Evolutionary conservation across 495 filamentous ascomycete species (phyloP), one percentile per base, ranked within the genome.

Genomic region (Neurospora terricola): DNA sequence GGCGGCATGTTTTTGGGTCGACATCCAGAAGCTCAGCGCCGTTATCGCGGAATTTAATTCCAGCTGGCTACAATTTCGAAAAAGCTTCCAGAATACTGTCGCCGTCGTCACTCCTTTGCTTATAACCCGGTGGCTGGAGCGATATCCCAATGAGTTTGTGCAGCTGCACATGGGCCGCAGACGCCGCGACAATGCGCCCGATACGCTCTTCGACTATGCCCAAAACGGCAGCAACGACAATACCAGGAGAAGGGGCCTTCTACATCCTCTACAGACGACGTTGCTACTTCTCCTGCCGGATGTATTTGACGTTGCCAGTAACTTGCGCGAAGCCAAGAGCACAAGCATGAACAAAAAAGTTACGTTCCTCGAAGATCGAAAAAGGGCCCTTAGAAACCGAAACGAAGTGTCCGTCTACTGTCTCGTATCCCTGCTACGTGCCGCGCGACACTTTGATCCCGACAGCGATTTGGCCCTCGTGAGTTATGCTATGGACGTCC

Each of bases 201-300:
- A 91, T 75, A 88, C 87, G 4, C 83, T 91, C 10, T 90, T 90
- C 69, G 89, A 91, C 71, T 90, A 90, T 84, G 84, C 88, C 2
- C 83, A 85, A 48, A 86, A 87, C 7, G 54, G 54, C 54, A 80
- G 90, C 39, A 79, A 83, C 37, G 88, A 91, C 73, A 85, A 84
- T 59, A 83, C 81, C 16, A 83, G 82, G 74, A 82, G 87, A 30
- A 85, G 85, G 43, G 82, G 82, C 6, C 79, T 87, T n/a, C 81
- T 91, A 23, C 89, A 85, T 75, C 89, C 89, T 23, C 83, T 91
- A 40, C 89, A 90, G 77, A 88, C 84, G 23, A 84, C 87, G 36
- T 81, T 91, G 12, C 78, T 90, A 9, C 83, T 91, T 68, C 84
- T 91, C 8, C 77, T 90, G 27, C 89, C 89, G 5, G 89, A 91